Evolutionary conservation across 345 rosid genomes (phyloP), one percentile per base, ranked within the genome.

Genomic region (Camelina neglecta): DNA sequence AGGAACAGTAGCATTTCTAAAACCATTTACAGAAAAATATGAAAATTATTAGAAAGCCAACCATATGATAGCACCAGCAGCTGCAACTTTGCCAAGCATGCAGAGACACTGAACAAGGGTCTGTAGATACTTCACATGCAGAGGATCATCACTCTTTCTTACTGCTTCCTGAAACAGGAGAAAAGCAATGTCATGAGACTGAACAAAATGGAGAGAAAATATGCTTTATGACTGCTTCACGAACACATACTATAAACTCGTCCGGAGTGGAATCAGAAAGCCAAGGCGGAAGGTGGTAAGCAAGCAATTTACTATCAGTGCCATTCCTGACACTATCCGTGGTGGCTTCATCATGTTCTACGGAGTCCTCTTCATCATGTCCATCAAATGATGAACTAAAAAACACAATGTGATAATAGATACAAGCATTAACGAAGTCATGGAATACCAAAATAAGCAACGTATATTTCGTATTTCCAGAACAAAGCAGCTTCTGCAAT

Each of bases 1-100:
- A 64, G 41, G 56, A 63, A 67, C 18, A 7, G 55, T 35, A 63
- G 55, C 63, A 68, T 47, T 45, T 66, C 24, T 48, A 35, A 47
- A 69, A 71, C 64, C 45, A 15, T 60, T 65, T 44, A 12, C 65
- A 72, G 49, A 8, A 57, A 49, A 6, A 35, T 51, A 67, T 78
- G 66, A 64, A 68, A 24, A 41, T 47, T 53, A 49, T 39, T 53
- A 75, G 79, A 71, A 65, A 87, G 85, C 90, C 48, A 83, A 95
- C 99, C 99, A 83, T 90, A 95, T 86, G 26, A 95, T 83, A 75
- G 96, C 97, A 81, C 98, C 98, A 77, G 99, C 97, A 79, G 97
- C 97, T 54, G 99, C 90, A 81, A 92, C 90, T 85, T 95, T 95
- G 41, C 95, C 91, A 77, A 95, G 97, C 93, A 81, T 87, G 87